phyloP scores from a whole-genome alignment of 1,284 basidiomycete species.

The Termitomyces sp. region DNA sequence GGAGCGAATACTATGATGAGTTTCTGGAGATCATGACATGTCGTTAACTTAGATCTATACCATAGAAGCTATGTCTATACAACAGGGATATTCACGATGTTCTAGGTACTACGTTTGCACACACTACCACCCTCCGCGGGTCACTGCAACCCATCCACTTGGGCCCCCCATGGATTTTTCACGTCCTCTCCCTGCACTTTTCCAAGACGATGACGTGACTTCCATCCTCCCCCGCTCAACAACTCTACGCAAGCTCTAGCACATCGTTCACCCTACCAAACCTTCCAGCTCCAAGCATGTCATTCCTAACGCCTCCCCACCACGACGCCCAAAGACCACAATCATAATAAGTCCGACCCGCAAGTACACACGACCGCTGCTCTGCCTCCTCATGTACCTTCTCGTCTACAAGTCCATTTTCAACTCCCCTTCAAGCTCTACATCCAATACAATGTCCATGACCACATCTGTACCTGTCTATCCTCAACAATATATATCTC shows the following conservation, averaged over 20 bases:
- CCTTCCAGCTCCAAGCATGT: conserved; percentile 1
- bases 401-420: neutral
- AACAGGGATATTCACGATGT: neutral
- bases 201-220: neutral
- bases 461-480: neutral
- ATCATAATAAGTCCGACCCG: neutral
- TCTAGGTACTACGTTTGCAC: conserved; percentile 27
- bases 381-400: neutral
- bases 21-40: neutral
- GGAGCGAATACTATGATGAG: conserved; percentile 28
- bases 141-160: conserved; percentile 22
- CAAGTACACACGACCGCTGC: conserved; percentile 5
- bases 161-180: conserved; percentile 2
- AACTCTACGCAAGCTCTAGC: conserved; percentile 16
- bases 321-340: neutral
- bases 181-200: too few relatives aligned
- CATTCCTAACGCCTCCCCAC: conserved; percentile 6
- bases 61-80: neutral
- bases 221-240: conserved; percentile 13
- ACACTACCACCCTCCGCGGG: conserved; percentile 20
- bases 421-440: conserved; percentile 5
- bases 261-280: neutral
- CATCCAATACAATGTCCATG: neutral
- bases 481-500: neutral
- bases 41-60: neutral